Percentiles rank a stretch among this genome's conserved stretches.
These are phyloP conservation scores for Cicer judaicum DNA, from an alignment of 306 rosid genomes.

Conservation along the genomic window DNA sequence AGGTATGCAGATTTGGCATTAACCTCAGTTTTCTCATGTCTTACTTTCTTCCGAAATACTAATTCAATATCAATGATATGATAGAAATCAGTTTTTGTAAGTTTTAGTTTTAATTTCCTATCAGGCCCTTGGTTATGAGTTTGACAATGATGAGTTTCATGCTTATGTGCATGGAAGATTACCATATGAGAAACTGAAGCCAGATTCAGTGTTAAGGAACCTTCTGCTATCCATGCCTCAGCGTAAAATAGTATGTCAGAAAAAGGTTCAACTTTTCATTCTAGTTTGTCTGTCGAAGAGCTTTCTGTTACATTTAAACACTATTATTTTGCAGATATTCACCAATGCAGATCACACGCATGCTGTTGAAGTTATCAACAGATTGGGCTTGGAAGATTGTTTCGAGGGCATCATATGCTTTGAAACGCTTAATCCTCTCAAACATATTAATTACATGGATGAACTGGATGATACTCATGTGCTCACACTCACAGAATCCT, in stretches of 20 bases:
- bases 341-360: slow-evolving; percentile 82
- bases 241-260: slow-evolving; percentile 72
- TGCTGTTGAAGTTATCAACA: slow-evolving; percentile 65
- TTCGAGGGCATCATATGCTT: slow-evolving; percentile 84
- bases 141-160: slow-evolving; percentile 79
- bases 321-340: slow-evolving; percentile 64
- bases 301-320: slow-evolving; percentile 6
- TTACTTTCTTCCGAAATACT: slow-evolving; percentile 12
- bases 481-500: slow-evolving; percentile 9
- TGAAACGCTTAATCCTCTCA: slow-evolving; percentile 79
- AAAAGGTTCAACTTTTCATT: background rate
- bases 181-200: slow-evolving; percentile 74
- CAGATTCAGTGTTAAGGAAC: slow-evolving; percentile 74
- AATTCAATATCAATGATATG: slow-evolving; percentile 18
- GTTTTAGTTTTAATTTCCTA: slow-evolving; percentile 21
- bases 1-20: slow-evolving; percentile 52
- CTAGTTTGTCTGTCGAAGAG: slow-evolving; percentile 21
- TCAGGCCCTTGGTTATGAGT: slow-evolving; percentile 76
- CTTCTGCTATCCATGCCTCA: slow-evolving; percentile 88
- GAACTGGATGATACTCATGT: slow-evolving; percentile 8
- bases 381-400: slow-evolving; percentile 81
- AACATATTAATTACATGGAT: slow-evolving; percentile 31
- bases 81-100: slow-evolving; percentile 21
- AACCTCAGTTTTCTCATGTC: background rate
- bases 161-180: slow-evolving; percentile 75